Evolutionary conservation across 345 rosid species (phyloP), one percentile per base, ranked within the genome.

Genomic region (Lenwebbia sp.): DNA sequence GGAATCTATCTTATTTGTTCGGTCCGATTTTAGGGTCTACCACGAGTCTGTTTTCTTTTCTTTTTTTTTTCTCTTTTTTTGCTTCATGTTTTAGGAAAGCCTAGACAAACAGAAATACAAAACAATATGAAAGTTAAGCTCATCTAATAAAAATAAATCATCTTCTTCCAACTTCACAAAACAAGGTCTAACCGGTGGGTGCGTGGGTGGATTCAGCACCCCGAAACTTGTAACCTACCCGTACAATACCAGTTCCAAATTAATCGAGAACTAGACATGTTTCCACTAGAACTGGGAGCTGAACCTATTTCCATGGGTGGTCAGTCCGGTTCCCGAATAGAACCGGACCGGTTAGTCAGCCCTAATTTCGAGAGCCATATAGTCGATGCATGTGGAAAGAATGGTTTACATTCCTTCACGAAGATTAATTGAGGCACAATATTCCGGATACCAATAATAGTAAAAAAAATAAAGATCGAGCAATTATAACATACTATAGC

Each of bases 71-170:
- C n/a, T n/a, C 25, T n/a, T 25, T 56, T 56, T 56, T 56, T 56
- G 65, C 65, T 57, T 57, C 15, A 10, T 57, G 26, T 2, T n/a
- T 58, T 58, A n/a, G n/a, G 1, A n/a, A 58, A 60, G 13, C 9
- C 37, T 14, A 60, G 40, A 28, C 74, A 28, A 13, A 13, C 14
- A 28, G 21, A 60, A 60, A 60, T 28, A 28, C n/a, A 28, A 60
- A 28, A 4, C 37, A 0, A 6, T 60, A 14, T 37, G 2, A 0
- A 60, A 60, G 0, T 28, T 28, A 3, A 28, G 21, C 22, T 28
- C 10, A 28, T 60, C 7, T 28, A 60, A 60, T 14, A 0, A 60
- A 28, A 37, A 60, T 6, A 6, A 13, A 14, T 28, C 21, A 13
- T 28, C 65, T 58, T 60, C 37, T 13, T 6, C 33, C 21, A 28